These are phyloP conservation scores for Glaciozyma antarctica DNA, from an alignment of 768 basidiomycete genomes.

Conservation along the genomic window DNA sequence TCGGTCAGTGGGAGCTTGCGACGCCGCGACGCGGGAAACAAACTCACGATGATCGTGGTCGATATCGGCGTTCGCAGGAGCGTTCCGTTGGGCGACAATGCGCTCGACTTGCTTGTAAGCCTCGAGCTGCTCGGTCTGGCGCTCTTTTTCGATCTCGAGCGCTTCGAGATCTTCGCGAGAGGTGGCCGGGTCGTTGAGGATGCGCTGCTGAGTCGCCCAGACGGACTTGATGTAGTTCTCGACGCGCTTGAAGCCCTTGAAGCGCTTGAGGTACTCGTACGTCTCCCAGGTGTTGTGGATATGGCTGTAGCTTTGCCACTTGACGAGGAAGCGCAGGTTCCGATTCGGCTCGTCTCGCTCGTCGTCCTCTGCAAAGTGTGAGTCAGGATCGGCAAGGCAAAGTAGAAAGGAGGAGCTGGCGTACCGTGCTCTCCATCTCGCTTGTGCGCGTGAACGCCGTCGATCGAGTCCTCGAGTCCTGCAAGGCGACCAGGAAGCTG, in stretches of 20 bases:
- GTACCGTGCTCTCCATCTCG: slow-evolving; percentile 65
- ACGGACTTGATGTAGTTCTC: slow-evolving; percentile 93
- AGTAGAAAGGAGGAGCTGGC: slow-evolving; percentile 34
- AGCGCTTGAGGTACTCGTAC: slow-evolving; percentile 89
- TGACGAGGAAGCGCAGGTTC: slow-evolving; percentile 71
- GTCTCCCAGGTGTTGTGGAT: slow-evolving; percentile 99
- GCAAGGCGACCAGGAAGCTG: background rate
- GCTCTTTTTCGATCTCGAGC: slow-evolving; percentile 78
- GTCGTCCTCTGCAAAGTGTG: slow-evolving; percentile 11
- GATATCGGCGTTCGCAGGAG: slow-evolving; percentile 30
- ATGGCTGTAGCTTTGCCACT: slow-evolving; percentile 98
- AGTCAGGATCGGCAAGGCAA: slow-evolving; percentile 42
- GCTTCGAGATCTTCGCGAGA: slow-evolving; percentile 82
- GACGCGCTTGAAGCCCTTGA: slow-evolving; percentile 89
- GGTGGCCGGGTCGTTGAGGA: slow-evolving; percentile 55
- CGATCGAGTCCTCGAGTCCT: slow-evolving; percentile 58
- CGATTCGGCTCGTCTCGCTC: slow-evolving; percentile 25
- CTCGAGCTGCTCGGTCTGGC: slow-evolving; percentile 83
- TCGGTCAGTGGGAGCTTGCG: slow-evolving; percentile 22
- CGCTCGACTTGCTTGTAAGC: slow-evolving; percentile 85
- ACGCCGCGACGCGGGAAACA: too few relatives aligned
- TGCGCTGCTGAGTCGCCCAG: slow-evolving; percentile 63
- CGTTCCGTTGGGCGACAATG: slow-evolving; percentile 66
- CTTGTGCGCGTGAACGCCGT: slow-evolving; percentile 75
- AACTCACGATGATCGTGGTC: slow-evolving; percentile 34